Evolutionary conservation across 148 eudicot species (phyloP), one percentile per base, ranked within the genome.

Genomic region (Polygonum maritimum): DNA sequence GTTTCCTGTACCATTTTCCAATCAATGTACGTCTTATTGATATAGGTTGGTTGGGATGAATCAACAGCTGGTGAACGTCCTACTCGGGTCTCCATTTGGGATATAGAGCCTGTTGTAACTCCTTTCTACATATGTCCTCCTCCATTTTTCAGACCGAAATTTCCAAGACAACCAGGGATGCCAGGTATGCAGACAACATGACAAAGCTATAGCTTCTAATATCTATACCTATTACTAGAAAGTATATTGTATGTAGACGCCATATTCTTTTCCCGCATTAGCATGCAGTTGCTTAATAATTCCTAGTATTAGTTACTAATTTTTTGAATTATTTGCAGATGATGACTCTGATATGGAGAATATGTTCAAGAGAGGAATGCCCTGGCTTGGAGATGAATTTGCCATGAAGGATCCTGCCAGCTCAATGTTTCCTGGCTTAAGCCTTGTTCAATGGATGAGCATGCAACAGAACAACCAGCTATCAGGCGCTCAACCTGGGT

Each of bases 31-130:
- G 2, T 67, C 62, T 52, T 51, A 77, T 19, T 80, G 83, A 78
- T 79, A 92, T 79, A 95, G 97, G 98, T 94, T 81, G 98, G 98
- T 70, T 94, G 98, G 98, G 98, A 94, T 82, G 98, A 94, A 83
- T 94, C 98, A 74, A 88, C 96, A 60, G 93, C 97, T 55, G 98
- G 97, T 72, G 98, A 90, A 70, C 97, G 96, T 77, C 98, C 98
- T 12, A 84, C 83, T 79, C 91, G 98, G 75, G 98, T 94, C 74
- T 94, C 98, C 62, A 87, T 92, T 41, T 94, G 98, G 98, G 98
- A 94, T 38, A 85, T 92, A 73, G 98, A 94, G 82, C 98, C 97
- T 39, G 97, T 94, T 78, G 91, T 94, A 45, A 90, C 97, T 71
- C 97, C 98, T 52, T 94, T 94, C 80, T 94, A 90, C 87, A 90